Evolutionary conservation across 2,329 filamentous ascomycete genomes (phyloP).

Genomic region (Penicillium sclerotiorum): DNA sequence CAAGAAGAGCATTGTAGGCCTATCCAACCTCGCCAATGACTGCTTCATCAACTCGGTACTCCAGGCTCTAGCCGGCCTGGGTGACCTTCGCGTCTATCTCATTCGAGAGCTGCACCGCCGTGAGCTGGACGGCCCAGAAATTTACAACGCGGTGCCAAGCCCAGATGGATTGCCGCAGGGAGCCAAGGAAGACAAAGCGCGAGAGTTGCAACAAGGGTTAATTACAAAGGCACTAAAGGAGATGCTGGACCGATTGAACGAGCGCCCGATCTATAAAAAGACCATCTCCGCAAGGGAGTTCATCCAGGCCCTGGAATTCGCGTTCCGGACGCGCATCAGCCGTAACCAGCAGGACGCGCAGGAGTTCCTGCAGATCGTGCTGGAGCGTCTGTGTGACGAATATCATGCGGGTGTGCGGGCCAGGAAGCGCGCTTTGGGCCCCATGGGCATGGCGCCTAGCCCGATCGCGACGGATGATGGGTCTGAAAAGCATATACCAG

Average conservation of each 20-base stretch:
- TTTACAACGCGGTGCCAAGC: constrained; percentile 68
- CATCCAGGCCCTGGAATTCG: constrained; percentile 77
- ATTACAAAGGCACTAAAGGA: constrained; percentile 89
- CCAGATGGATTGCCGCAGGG: constrained; percentile 42
- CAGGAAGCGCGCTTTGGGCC: constrained; percentile 49
- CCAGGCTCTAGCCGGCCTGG: constrained; percentile 87
- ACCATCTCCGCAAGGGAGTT: constrained; percentile 87
- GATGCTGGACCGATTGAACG: constrained; percentile 88
- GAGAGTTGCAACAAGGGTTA: constrained; percentile 72
- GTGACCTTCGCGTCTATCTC: constrained; percentile 85
- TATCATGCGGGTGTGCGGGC: constrained; percentile 83
- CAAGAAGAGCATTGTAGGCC: constrained; percentile 85
- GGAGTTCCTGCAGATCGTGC: constrained; percentile 92
- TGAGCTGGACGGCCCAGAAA: constrained; percentile 72
- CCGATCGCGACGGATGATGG: constrained; percentile 1
- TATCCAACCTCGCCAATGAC: constrained; percentile 90
- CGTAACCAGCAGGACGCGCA: constrained; percentile 96
- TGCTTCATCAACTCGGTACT: constrained; percentile 97
- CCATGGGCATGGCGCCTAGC: constrained; percentile 23
- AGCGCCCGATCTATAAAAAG: constrained; percentile 90
- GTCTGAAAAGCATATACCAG: constrained; percentile 15
- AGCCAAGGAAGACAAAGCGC: constrained; percentile 51
- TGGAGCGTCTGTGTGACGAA: constrained; percentile 89
- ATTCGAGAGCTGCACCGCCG: constrained; percentile 89
- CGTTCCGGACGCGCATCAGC: constrained; percentile 88